Conservation (phyloP, 2,329 filamentous ascomycete genomes). For the Neopestalotiopsis rosae region DNA sequence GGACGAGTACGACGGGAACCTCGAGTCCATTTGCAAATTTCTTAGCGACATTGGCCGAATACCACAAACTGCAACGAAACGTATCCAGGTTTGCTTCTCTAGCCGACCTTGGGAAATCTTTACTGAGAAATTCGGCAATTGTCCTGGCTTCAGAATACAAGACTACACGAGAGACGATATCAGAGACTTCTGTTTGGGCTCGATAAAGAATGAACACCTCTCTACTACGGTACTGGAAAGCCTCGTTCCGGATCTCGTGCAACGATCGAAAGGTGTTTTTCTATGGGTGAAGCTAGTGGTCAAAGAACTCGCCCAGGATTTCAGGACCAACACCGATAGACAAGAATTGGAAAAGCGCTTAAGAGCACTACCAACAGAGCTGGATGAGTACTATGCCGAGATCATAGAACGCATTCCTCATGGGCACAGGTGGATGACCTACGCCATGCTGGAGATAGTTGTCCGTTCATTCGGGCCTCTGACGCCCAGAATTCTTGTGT, state of each 20-base stretch:
- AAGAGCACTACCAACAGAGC: slow-evolving; percentile 12
- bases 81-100: slow-evolving; percentile 24
- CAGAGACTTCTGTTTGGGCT: slow-evolving; percentile 22
- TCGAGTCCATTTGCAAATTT: slow-evolving; percentile 21
- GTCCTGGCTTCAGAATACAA: slow-evolving; percentile 21
- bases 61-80: slow-evolving; percentile 5
- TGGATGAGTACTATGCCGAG: slow-evolving; percentile 22
- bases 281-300: slow-evolving; percentile 26
- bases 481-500: not conserved
- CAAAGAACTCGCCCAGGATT: slow-evolving; percentile 19
- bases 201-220: slow-evolving; percentile 4
- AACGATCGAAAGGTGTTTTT: slow-evolving; percentile 23
- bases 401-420: slow-evolving; percentile 22
- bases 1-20: slow-evolving; percentile 24
- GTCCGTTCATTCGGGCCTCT: not conserved
- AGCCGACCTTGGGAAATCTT: slow-evolving; percentile 24
- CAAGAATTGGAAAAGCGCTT: not conserved
- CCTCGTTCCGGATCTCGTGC: slow-evolving; percentile 18
- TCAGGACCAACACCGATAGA: not conserved
- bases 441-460: slow-evolving; percentile 19
- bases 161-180: slow-evolving; percentile 26
- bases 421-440: slow-evolving; percentile 17
- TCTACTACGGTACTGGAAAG: not conserved
- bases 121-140: slow-evolving; percentile 8
- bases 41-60: slow-evolving; percentile 17